Conservation (phyloP, 177 flowering plant genomes). For the Viscum album region DNA sequence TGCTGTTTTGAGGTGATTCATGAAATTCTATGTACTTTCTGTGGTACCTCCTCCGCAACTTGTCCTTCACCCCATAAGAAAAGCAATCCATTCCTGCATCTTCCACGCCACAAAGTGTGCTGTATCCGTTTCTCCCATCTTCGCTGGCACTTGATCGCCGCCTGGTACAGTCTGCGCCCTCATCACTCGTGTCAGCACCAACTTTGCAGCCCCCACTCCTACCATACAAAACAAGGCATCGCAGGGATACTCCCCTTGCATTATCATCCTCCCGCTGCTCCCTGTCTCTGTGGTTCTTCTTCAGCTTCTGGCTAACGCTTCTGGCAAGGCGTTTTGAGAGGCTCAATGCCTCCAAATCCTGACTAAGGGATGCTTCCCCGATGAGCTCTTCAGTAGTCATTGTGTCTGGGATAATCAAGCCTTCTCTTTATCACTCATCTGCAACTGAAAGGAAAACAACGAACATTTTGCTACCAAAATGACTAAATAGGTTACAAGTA, state of each 20-base stretch:
- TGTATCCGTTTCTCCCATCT: slow-evolving; percentile 45
- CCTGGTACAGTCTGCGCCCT: slow-evolving; percentile 43
- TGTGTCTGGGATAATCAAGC: not conserved
- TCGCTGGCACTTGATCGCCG: slow-evolving; percentile 64
- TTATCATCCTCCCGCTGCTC: slow-evolving; percentile 42
- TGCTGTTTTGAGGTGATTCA: slow-evolving; percentile 22
- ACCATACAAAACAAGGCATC: slow-evolving; percentile 63
- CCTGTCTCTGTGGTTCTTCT: slow-evolving; percentile 36
- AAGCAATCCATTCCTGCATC: slow-evolving; percentile 69
- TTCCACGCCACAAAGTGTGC: slow-evolving; percentile 42
- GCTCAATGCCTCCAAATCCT: slow-evolving; percentile 50
- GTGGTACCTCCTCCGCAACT: slow-evolving; percentile 51
- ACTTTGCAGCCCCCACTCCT: slow-evolving; percentile 92
- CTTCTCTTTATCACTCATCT: slow-evolving; percentile 3
- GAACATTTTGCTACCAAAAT: not conserved
- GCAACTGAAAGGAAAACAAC: slow-evolving; percentile 2
- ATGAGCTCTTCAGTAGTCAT: slow-evolving; percentile 23
- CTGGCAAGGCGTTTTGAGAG: slow-evolving; percentile 62
- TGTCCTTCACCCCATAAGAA: slow-evolving; percentile 56
- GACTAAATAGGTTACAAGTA: not conserved
- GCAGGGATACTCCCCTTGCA: slow-evolving; percentile 34
- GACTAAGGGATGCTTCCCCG: slow-evolving; percentile 39
- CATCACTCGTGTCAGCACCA: slow-evolving; percentile 69
- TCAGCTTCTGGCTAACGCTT: slow-evolving; percentile 60
- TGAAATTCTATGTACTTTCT: slow-evolving; percentile 32